Percentiles rank a stretch among this genome's conserved stretches.
Conservation (phyloP, 2,329 filamentous ascomycete species). For the Cercospora sp. region DNA sequence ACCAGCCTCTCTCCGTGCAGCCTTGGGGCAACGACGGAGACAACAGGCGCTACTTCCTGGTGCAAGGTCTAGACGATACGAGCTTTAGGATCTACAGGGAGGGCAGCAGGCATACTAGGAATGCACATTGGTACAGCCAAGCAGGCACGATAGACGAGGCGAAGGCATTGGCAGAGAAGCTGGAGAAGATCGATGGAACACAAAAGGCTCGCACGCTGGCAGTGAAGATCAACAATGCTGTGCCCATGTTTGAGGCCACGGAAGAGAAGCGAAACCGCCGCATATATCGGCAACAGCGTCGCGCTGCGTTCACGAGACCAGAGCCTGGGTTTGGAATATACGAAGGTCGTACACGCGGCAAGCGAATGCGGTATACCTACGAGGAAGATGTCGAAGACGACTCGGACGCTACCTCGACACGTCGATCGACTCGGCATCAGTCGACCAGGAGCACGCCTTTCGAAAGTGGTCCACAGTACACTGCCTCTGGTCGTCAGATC, state of each 20-base stretch:
- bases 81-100: conserved; percentile 92
- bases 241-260: conserved; percentile 88
- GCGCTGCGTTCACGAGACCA: conserved; percentile 82
- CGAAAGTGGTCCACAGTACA: conserved; percentile 68
- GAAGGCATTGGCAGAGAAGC: conserved; percentile 70
- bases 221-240: conserved; percentile 73
- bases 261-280: conserved; percentile 95
- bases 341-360: conserved; percentile 92
- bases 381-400: conserved; percentile 80
- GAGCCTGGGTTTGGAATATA: conserved; percentile 91
- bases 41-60: conserved; percentile 87
- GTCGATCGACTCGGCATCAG: conserved; percentile 63
- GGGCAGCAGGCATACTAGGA: conserved; percentile 74
- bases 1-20: conserved; percentile 86
- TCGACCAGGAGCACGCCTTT: conserved; percentile 66
- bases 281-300: conserved; percentile 83
- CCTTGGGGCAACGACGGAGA: conserved; percentile 88
- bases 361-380: conserved; percentile 94
- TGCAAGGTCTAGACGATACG: conserved; percentile 93
- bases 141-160: conserved; percentile 89
- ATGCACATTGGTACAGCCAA: conserved; percentile 84
- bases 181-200: conserved; percentile 74
- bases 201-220: conserved; percentile 77
- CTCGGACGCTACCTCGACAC: conserved; percentile 67
- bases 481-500: conserved; percentile 85